Evolutionary conservation across 495 filamentous ascomycete species (phyloP), one percentile per base, ranked within the genome.

Genomic region (Talaromyces wortmannii): DNA sequence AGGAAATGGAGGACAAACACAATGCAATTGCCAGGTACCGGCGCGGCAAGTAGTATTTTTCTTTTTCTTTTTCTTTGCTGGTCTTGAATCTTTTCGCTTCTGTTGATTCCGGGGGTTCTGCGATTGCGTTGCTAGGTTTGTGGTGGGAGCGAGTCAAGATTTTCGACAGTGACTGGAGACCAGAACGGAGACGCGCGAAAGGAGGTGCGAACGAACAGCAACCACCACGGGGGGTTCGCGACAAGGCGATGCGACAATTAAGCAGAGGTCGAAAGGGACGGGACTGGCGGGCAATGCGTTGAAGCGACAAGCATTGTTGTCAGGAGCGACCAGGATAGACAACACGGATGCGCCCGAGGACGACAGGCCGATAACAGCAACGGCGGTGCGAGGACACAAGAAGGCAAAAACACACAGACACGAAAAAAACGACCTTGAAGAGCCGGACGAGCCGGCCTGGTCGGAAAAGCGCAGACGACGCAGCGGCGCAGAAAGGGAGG

Each of bases 341-440:
- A 13, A 13, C 8, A 13, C 8, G 36, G 36, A 13, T 40, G 8
- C 13, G 36, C 8, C 8, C 13, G 36, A 13, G 36, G 36, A 40
- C 13, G 36, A 13, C 36, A 13, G 53, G 63, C 58, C 52, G 32
- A 53, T 32, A 43, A 48, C 30, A 59, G 42, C 61, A 63, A 61
- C 59, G 57, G 58, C 31, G 55, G 59, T 53, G 44, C 50, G 49
- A 62, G 55, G 45, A 55, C 54, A 61, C 63, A 61, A 47, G 33
- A 45, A 45, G 55, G 23, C 23, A 23, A 23, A 23, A n/a, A n/a
- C n/a, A n/a, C n/a, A 23, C 23, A 2, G 23, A 23, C 23, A 23
- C 23, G 4, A 23, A 23, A 23, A 23, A 23, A 53, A 53, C 52
- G 51, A 55, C 55, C 36, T 23, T 36, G 18, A 52, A 33, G 52